Percentiles rank a stretch among this genome's conserved stretches.
phyloP scores from a whole-genome alignment of 2,329 filamentous ascomycete species.

The Pseudogymnoascus sp. region DNA sequence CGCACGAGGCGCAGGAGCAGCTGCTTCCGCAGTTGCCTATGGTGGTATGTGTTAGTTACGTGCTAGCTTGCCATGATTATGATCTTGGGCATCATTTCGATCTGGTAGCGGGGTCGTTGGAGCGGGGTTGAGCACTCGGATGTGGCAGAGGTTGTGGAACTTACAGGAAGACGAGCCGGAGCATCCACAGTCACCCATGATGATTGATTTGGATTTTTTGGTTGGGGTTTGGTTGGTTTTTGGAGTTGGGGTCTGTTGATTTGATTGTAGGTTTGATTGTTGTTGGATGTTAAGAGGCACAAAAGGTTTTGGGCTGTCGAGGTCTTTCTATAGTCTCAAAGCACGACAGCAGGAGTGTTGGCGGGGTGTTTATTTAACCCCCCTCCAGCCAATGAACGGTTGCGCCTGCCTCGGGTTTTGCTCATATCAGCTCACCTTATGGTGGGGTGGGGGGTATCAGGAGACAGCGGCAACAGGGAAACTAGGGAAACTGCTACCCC shows the following conservation, averaged over 20 bases:
- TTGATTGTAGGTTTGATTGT: not conserved
- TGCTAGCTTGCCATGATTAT: not conserved
- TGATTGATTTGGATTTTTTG: slow-evolving; percentile 4
- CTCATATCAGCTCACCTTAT: not conserved
- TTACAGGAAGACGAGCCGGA: slow-evolving; percentile 8
- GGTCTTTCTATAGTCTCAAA: not conserved
- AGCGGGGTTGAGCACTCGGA: not conserved
- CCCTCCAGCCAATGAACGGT: not conserved
- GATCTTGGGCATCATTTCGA: not conserved
- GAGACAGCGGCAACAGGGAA: not conserved
- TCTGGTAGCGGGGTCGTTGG: not conserved
- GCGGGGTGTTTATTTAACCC: not conserved
- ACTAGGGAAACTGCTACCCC: not conserved
- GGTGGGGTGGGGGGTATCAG: not conserved
- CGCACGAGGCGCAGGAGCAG: slow-evolving; percentile 6
- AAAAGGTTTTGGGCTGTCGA: not conserved
- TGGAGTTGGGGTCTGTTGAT: not conserved
- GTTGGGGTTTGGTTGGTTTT: not conserved
- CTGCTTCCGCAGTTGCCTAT: slow-evolving; percentile 1
- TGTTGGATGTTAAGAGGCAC: not conserved
- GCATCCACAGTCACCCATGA: slow-evolving; percentile 8
- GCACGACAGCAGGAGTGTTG: not conserved
- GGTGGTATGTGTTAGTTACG: not conserved
- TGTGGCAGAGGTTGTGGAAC: not conserved
- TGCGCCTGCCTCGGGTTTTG: not conserved